phyloP scores from a whole-genome alignment of 257 asterid genomes.

The Solanum piurae region DNA sequence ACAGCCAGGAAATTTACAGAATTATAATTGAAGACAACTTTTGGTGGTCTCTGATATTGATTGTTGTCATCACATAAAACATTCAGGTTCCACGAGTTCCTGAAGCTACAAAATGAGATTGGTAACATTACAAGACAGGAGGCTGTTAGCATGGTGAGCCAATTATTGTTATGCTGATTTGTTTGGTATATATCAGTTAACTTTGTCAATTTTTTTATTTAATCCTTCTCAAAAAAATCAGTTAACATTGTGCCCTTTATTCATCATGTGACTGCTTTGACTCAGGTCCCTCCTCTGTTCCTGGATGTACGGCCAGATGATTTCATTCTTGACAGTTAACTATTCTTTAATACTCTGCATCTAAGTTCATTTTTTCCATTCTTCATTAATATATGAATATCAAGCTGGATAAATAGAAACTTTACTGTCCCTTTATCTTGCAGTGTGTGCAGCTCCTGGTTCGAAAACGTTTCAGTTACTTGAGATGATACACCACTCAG shows the following conservation, averaged over 20 bases:
- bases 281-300: conserved; percentile 98
- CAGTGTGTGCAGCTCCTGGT: conserved; percentile 99
- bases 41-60: background rate
- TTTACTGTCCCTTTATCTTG: conserved; percentile 22
- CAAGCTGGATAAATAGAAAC: background rate
- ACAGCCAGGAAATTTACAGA: background rate
- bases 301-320: conserved; percentile 88
- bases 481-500: conserved; percentile 83
- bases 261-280: conserved; percentile 8
- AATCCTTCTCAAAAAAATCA: background rate
- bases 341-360: background rate
- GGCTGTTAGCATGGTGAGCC: conserved; percentile 96
- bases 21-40: background rate
- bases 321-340: conserved; percentile 96
- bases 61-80: conserved; percentile 1
- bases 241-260: background rate
- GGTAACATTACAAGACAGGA: conserved; percentile 97
- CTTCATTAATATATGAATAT: background rate
- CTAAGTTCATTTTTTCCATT: background rate
- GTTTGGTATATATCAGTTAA: background rate
- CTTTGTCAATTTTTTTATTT: background rate
- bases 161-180: conserved; percentile 2
- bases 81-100: conserved; percentile 86
- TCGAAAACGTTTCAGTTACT: conserved; percentile 94
- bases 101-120: conserved; percentile 91